Base-by-base conservation (phyloP, 2,329 filamentous ascomycete genomes). In the Hypocrella siamensis region DNA sequence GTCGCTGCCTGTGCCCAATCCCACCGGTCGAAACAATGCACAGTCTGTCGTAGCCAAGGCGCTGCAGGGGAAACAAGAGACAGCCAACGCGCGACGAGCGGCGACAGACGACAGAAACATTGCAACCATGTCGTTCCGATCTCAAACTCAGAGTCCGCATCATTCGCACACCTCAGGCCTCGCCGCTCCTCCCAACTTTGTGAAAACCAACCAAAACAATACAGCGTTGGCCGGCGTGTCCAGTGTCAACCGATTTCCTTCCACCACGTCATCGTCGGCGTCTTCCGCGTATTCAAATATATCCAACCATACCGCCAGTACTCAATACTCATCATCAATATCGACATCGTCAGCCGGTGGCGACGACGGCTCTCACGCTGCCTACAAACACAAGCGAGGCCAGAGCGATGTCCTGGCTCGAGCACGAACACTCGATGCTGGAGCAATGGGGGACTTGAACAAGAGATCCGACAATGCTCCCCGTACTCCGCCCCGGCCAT, bases 311-410 rank as follows among this genome's bases (percentile, higher is more conserved):
- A 77, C 72, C 46, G 58, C 65, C 33, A 42, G 44, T 35, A 55
- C 79, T 30, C 62, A 78, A 41, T 82, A 79, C 14, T 88, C 82
- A 19, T n/a, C n/a, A n/a, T n/a, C n/a, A n/a, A n/a, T n/a, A n/a
- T n/a, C n/a, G n/a, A n/a, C n/a, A n/a, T 67, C 73, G 40, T 67
- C 67, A n/a, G 83, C 81, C 21, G 73, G 70, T 21, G 73, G 70
- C 49, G 62, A 61, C 28, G 70, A 71, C 51, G 53, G 42, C 16
- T 41, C 49, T 14, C 38, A 55, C 36, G 49, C 50, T 37, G 64
- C 66, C 30, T 26, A 21, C 35, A 34, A 30, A 25, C 82, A 88
- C 48, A 79, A 75, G 52, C 73, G 83, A 50, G 80, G 80, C 38
- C 67, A 75, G 52, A 88, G 81, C 56, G 81, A 90, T 61, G 69